A percentile compares a stretch with the other conserved stretches of the same genome.
These are phyloP conservation scores for Aspergillus fumigatus DNA, from an alignment of 2,329 filamentous ascomycete species.

Conservation along the genomic window DNA sequence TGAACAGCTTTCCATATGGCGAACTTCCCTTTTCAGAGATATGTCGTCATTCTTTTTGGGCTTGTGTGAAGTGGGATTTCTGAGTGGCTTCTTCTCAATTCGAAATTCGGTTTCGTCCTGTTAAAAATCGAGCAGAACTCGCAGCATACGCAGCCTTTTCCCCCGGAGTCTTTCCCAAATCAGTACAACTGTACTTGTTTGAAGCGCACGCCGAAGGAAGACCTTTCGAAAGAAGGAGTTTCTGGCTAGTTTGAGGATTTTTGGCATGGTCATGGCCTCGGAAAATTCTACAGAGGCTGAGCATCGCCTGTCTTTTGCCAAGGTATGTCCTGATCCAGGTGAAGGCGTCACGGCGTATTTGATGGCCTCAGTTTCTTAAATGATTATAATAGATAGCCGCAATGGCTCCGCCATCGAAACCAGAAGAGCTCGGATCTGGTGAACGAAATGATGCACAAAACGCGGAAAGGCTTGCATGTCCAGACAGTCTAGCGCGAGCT, in stretches of 20 bases:
- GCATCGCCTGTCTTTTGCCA: constrained; percentile 64
- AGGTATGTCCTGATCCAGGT: constrained; percentile 49
- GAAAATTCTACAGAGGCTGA: constrained; percentile 25
- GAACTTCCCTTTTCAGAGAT: constrained; percentile 39
- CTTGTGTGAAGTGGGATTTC: constrained; percentile 40
- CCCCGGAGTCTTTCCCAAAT: constrained; percentile 16
- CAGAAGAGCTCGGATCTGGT: constrained; percentile 21
- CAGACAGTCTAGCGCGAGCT: constrained; percentile 26
- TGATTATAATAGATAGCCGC: constrained; percentile 36
- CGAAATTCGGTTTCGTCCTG: constrained; percentile 24
- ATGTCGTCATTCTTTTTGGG: constrained; percentile 42
- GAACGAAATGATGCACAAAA: constrained; percentile 23
- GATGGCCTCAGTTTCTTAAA: not conserved
- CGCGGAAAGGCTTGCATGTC: constrained; percentile 11
- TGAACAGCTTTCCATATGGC: constrained; percentile 37
- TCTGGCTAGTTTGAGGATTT: constrained; percentile 1
- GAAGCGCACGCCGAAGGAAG: constrained; percentile 8
- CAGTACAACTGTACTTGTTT: constrained; percentile 16
- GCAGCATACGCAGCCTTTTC: constrained; percentile 18
- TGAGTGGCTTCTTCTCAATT: constrained; percentile 34
- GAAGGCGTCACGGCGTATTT: not conserved
- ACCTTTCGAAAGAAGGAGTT: constrained; percentile 4
- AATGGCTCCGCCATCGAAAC: constrained; percentile 34
- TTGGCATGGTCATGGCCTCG: constrained; percentile 27
- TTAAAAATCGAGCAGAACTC: constrained; percentile 12